Conservation (phyloP, 331 rosid species). For the Rosa hybrid region DNA sequence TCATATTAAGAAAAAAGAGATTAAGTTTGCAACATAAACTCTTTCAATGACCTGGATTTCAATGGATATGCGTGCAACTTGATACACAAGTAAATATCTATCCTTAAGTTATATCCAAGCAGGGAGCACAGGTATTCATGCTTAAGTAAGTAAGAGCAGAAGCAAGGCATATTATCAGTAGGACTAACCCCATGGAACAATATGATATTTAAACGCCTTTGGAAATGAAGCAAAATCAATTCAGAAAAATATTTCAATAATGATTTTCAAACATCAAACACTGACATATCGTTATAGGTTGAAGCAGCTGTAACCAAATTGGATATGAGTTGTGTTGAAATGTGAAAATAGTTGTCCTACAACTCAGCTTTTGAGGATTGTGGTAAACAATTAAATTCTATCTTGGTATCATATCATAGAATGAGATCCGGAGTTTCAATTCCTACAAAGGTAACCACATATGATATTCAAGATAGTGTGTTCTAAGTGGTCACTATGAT, state of each 20-base stretch:
- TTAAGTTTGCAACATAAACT: neutral
- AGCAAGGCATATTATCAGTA: neutral
- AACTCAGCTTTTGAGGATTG: neutral
- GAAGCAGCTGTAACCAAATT: neutral
- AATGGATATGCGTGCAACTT: conserved; percentile 1
- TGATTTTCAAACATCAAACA: no score
- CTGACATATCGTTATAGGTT: neutral
- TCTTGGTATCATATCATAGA: neutral
- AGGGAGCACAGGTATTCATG: neutral
- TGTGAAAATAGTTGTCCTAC: neutral
- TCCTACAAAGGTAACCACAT: neutral
- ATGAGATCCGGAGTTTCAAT: neutral
- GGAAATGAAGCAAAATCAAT: neutral
- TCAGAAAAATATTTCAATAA: neutral
- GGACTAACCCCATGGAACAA: neutral
- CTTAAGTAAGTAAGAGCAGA: neutral
- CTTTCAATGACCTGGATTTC: neutral
- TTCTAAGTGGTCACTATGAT: neutral
- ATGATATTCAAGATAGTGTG: neutral
- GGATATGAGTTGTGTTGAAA: neutral
- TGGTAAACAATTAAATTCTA: neutral
- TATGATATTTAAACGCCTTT: neutral
- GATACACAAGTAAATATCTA: neutral
- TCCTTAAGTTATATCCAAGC: neutral
- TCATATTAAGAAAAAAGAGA: neutral